Conservation (phyloP, 1,284 basidiomycete genomes). For the Coriolopsis trogii region DNA sequence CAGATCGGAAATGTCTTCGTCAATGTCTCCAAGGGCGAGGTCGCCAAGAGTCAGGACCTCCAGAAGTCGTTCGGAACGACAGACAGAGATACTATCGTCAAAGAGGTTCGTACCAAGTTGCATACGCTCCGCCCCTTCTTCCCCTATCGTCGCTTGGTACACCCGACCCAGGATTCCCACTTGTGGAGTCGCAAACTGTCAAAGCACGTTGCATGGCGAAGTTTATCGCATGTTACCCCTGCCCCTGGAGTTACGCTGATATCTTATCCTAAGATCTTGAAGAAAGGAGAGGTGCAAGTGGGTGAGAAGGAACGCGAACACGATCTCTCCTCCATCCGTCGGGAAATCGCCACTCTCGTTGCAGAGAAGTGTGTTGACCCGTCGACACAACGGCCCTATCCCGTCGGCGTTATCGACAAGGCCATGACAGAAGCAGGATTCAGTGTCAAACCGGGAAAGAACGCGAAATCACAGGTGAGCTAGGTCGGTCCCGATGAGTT, state of each 20-base stretch:
- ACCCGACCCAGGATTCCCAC: no score
- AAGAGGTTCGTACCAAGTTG: constrained; percentile 83
- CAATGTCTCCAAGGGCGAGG: constrained; percentile 96
- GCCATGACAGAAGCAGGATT: constrained; percentile 96
- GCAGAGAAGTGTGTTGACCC: constrained; percentile 97
- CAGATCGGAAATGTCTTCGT: constrained; percentile 97
- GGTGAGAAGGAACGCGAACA: constrained; percentile 96
- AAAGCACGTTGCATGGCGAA: no score
- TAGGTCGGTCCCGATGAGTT: background rate
- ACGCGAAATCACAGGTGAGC: constrained; percentile 91
- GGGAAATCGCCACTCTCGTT: constrained; percentile 93
- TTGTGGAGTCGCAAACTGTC: no score
- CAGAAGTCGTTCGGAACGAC: constrained; percentile 89
- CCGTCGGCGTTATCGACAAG: constrained; percentile 97
- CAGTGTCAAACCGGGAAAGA: constrained; percentile 87
- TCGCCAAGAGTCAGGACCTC: constrained; percentile 88
- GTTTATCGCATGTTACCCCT: background rate
- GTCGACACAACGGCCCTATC: constrained; percentile 84
- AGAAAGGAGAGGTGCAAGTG: constrained; percentile 96
- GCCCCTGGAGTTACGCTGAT: background rate
- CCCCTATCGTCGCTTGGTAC: no score
- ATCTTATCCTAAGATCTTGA: constrained; percentile 69
- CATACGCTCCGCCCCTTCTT: no score
- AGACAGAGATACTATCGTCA: constrained; percentile 75
- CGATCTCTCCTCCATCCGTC: constrained; percentile 81